A percentile compares a stretch with the other conserved stretches of the same genome.
phyloP scores from a whole-genome alignment of 177 flowering plant species.

The Vitis hybrid region DNA sequence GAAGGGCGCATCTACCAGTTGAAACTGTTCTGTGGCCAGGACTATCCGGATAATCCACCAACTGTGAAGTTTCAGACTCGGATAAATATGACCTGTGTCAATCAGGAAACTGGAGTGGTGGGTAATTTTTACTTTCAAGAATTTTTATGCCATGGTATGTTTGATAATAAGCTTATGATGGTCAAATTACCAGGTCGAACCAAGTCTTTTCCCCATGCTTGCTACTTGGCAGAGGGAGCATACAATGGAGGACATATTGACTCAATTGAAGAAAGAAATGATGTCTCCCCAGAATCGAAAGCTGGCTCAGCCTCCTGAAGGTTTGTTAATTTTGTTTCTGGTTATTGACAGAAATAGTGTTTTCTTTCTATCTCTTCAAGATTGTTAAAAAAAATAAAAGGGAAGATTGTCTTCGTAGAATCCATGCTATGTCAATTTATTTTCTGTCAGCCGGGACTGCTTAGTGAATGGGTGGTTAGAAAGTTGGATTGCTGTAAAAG shows the following conservation, averaged over 20 bases:
- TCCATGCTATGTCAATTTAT: no score
- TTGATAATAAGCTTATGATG: conserved; percentile 7
- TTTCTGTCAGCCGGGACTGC: not conserved
- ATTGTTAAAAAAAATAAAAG: not conserved
- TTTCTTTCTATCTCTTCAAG: not conserved
- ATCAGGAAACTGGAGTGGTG: conserved; percentile 82
- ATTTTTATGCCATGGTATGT: not conserved
- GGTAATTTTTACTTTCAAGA: conserved; percentile 14
- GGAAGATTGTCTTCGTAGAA: no score
- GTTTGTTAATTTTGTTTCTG: conserved; percentile 23
- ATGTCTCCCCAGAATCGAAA: conserved; percentile 76
- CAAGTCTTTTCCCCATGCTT: conserved; percentile 73
- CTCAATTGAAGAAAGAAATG: conserved; percentile 85
- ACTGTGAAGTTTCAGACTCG: conserved; percentile 71
- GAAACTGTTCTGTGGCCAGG: conserved; percentile 72
- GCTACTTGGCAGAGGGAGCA: conserved; percentile 69
- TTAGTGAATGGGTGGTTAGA: not conserved
- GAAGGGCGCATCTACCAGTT: conserved; percentile 83
- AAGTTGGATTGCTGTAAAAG: not conserved
- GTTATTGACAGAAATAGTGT: not conserved
- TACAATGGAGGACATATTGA: conserved; percentile 83
- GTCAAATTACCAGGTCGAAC: conserved; percentile 63
- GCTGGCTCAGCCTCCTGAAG: conserved; percentile 84
- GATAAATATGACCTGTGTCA: conserved; percentile 82
- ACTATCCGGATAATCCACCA: conserved; percentile 79